These are phyloP conservation scores for Fonsecaea pugnacius DNA, from an alignment of 2,329 filamentous ascomycete genomes.

Conservation along the genomic window DNA sequence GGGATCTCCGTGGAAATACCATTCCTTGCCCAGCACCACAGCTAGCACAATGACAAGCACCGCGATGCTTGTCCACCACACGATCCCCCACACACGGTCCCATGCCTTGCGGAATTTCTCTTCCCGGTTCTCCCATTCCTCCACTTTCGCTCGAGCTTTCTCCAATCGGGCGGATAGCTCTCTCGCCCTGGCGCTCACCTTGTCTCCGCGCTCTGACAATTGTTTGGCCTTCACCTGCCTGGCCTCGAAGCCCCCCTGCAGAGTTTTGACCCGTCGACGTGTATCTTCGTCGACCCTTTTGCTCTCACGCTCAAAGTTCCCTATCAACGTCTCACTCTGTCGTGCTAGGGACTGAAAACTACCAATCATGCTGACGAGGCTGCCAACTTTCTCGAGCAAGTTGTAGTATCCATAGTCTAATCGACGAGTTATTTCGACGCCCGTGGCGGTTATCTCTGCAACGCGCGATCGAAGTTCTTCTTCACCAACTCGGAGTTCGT, in stretches of 20 bases:
- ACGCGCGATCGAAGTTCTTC: slow-evolving; percentile 33
- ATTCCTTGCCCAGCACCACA: slow-evolving; percentile 28
- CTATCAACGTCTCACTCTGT: slow-evolving; percentile 44
- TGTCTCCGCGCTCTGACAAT: slow-evolving; percentile 48
- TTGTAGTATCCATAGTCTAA: slow-evolving; percentile 56
- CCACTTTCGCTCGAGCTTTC: slow-evolving; percentile 45
- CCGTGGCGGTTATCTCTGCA: slow-evolving; percentile 28
- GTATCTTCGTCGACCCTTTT: slow-evolving; percentile 45
- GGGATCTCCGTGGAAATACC: slow-evolving; percentile 27
- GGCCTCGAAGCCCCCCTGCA: slow-evolving; percentile 44
- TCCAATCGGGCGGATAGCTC: slow-evolving; percentile 47
- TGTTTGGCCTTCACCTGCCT: slow-evolving; percentile 45
- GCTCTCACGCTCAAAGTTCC: slow-evolving; percentile 46
- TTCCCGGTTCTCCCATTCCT: slow-evolving; percentile 50
- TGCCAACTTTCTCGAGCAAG: slow-evolving; percentile 50
- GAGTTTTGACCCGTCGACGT: slow-evolving; percentile 44
- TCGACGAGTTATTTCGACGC: slow-evolving; percentile 50
- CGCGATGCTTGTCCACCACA: slow-evolving; percentile 19
- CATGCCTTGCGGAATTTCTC: slow-evolving; percentile 38
- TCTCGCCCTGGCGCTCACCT: slow-evolving; percentile 43
- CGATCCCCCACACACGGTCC: slow-evolving; percentile 25
- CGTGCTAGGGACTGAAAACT: slow-evolving; percentile 49
- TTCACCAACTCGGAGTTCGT: slow-evolving; percentile 31
- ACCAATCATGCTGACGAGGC: slow-evolving; percentile 47
- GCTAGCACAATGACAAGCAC: slow-evolving; percentile 25